These are phyloP conservation scores for Gossypium armourianum DNA, from an alignment of 441 rosid genomes.

Conservation along the genomic window DNA sequence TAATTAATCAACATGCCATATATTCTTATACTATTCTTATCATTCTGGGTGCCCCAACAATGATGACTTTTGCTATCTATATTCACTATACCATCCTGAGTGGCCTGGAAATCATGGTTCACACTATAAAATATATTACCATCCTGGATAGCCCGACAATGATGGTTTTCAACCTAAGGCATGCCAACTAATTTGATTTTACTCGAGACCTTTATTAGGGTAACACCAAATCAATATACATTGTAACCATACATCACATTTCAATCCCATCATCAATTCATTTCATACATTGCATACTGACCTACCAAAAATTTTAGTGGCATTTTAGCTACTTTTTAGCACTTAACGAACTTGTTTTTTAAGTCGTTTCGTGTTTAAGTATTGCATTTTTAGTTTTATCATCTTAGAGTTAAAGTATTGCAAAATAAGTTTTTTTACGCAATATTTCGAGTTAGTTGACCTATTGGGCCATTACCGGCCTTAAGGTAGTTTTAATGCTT, in stretches of 20 bases:
- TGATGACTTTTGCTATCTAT: background rate
- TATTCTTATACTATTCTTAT: background rate
- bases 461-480: background rate
- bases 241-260: background rate
- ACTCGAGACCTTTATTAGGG: background rate
- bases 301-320: background rate
- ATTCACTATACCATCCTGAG: background rate
- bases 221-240: background rate
- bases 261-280: background rate
- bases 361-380: background rate
- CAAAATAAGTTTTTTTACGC: background rate
- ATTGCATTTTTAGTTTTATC: too few relatives aligned
- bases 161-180: background rate
- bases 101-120: background rate
- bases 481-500: background rate
- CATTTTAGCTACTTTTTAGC: background rate
- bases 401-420: background rate
- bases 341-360: background rate
- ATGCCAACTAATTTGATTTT: too few relatives aligned
- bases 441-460: background rate
- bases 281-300: background rate
- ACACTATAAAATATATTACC: too few relatives aligned
- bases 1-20: background rate
- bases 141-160: background rate
- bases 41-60: background rate